A percentile compares a stretch with the other conserved stretches of the same genome.
Evolutionary conservation across 1,284 basidiomycete genomes (phyloP).

Genomic region (Sporisorium iseilematis-ciliati): DNA sequence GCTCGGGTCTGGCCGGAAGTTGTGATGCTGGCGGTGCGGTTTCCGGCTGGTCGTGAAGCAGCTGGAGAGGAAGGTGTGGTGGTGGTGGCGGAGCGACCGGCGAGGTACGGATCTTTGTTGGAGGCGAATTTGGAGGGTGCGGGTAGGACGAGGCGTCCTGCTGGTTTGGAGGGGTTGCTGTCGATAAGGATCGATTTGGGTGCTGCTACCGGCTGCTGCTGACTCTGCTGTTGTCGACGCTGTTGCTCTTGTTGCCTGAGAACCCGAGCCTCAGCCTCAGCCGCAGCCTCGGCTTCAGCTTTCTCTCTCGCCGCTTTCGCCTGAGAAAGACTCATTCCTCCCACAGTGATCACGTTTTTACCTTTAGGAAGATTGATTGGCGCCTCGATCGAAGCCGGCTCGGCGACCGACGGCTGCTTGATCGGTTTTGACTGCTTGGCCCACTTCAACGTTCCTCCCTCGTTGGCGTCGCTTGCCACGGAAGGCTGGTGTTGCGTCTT

Average conservation of each 20-base stretch:
- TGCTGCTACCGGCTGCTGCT: not conserved
- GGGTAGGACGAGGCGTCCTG: conserved; percentile 15
- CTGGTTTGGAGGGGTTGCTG: not conserved
- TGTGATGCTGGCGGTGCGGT: not conserved
- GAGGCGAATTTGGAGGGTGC: conserved; percentile 19
- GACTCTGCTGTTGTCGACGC: not conserved
- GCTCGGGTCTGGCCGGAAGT: conserved; percentile 2
- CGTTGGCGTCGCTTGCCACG: not conserved
- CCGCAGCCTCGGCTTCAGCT: conserved; percentile 5
- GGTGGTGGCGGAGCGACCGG: conserved; percentile 1
- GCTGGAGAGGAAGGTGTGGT: not conserved
- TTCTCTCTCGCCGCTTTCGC: conserved; percentile 18
- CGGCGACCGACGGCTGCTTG: not conserved
- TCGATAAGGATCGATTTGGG: conserved; percentile 16
- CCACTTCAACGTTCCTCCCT: conserved; percentile 12
- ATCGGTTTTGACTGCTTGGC: conserved; percentile 1
- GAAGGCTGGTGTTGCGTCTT: not conserved
- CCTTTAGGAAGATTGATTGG: conserved; percentile 14
- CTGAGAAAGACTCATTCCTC: conserved; percentile 21
- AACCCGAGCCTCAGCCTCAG: not conserved
- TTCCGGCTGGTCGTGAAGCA: too few relatives aligned
- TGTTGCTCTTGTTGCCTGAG: not conserved
- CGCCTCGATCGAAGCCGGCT: not conserved
- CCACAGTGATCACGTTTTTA: conserved; percentile 33
- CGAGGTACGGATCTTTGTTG: conserved; percentile 24